Evolutionary conservation across 441 rosid species (phyloP).

Genomic region (Pelargonium cotyledonis): DNA sequence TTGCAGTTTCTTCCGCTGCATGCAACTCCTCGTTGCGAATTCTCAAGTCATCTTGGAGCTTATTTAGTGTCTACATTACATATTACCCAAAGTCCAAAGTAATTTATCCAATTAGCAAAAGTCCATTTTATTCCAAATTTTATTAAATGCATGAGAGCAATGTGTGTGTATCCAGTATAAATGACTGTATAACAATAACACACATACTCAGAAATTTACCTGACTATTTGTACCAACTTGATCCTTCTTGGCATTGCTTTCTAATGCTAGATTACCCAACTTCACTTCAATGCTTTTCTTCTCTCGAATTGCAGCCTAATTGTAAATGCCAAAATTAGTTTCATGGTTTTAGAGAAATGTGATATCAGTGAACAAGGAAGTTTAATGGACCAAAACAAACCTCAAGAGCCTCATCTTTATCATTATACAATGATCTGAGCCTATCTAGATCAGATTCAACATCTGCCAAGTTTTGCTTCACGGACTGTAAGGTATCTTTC

Average conservation of each 20-base stretch:
- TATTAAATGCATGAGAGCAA: too few relatives aligned
- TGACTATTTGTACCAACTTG: constrained; percentile 37
- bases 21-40: constrained; percentile 51
- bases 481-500: constrained; percentile 52
- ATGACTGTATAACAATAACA: background rate
- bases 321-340: constrained; percentile 18
- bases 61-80: constrained; percentile 37
- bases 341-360: background rate
- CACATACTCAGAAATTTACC: constrained; percentile 30
- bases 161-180: too few relatives aligned
- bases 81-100: constrained; percentile 19
- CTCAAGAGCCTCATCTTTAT: constrained; percentile 62
- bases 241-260: constrained; percentile 41
- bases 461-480: constrained; percentile 52
- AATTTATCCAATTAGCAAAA: constrained; percentile 5
- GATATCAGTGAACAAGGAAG: background rate
- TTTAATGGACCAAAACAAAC: constrained; percentile 35
- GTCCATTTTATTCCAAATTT: background rate
- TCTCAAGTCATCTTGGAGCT: constrained; percentile 68
- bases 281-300: constrained; percentile 56
- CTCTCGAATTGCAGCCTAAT: constrained; percentile 54
- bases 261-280: constrained; percentile 36
- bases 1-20: constrained; percentile 42
- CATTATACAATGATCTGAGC: constrained; percentile 47
- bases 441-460: constrained; percentile 48